Percentiles rank a stretch among this genome's conserved stretches.
phyloP scores from a whole-genome alignment of 2,329 filamentous ascomycete genomes.

The Bipolaris sorokiniana region DNA sequence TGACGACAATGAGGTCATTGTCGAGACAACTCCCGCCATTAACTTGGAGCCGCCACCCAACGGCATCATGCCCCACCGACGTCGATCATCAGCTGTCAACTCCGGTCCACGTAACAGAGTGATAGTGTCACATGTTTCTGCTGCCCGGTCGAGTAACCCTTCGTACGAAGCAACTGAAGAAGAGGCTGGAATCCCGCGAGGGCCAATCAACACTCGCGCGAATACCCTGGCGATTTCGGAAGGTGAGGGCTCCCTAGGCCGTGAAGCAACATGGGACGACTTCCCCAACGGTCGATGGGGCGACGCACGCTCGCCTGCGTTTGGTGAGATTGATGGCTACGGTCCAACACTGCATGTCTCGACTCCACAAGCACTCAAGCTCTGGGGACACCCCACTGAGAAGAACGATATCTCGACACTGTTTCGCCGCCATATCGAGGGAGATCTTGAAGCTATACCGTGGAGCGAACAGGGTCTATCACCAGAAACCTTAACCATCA shows the following conservation, averaged over 20 bases:
- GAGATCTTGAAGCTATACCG: slow-evolving; percentile 79
- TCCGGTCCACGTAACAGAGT: slow-evolving; percentile 87
- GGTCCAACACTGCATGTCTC: slow-evolving; percentile 94
- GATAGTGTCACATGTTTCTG: slow-evolving; percentile 72
- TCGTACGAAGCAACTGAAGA: slow-evolving; percentile 71
- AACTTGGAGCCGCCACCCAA: slow-evolving; percentile 41
- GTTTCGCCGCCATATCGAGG: slow-evolving; percentile 81
- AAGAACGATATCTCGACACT: slow-evolving; percentile 75
- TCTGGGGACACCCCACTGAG: slow-evolving; percentile 82
- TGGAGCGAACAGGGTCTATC: slow-evolving; percentile 92
- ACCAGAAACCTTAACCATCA: slow-evolving; percentile 83
- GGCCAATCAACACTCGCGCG: slow-evolving; percentile 74
- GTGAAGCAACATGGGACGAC: slow-evolving; percentile 98
- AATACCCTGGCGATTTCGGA: slow-evolving; percentile 94
- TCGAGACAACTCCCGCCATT: slow-evolving; percentile 54
- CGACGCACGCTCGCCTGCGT: slow-evolving; percentile 83
- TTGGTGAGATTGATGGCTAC: slow-evolving; percentile 97
- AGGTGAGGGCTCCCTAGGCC: slow-evolving; percentile 84
- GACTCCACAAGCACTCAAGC: slow-evolving; percentile 76
- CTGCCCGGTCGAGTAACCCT: slow-evolving; percentile 58
- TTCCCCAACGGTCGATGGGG: slow-evolving; percentile 97
- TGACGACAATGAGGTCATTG: slow-evolving; percentile 54
- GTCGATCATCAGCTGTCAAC: slow-evolving; percentile 78
- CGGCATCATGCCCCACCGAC: slow-evolving; percentile 46
- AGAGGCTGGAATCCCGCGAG: slow-evolving; percentile 77